These are phyloP conservation scores for Thinopyrum elongatum DNA, from an alignment of 176 grass and related monocot species.

Conservation along the genomic window DNA sequence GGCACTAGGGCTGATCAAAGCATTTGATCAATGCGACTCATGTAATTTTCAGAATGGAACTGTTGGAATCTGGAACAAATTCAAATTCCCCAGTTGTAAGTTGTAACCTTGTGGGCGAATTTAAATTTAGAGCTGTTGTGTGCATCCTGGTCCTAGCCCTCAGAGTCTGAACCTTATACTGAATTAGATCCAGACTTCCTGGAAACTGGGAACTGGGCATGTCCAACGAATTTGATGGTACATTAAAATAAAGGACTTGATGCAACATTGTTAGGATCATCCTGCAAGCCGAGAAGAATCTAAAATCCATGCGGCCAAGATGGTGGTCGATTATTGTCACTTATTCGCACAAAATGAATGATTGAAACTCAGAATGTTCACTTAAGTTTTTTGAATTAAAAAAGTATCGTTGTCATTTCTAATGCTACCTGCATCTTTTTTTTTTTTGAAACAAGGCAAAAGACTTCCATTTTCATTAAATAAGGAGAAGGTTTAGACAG, in stretches of 20 bases:
- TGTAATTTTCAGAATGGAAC: slow-evolving; percentile 21
- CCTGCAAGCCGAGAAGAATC: too few relatives aligned
- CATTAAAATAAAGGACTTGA: neutral
- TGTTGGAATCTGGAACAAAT: slow-evolving; percentile 17
- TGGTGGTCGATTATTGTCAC: too few relatives aligned
- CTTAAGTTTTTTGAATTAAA: too few relatives aligned
- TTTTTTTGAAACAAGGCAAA: too few relatives aligned
- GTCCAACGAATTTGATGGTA: neutral
- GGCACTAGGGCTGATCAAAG: slow-evolving; percentile 33
- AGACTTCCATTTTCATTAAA: too few relatives aligned
- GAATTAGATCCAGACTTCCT: neutral
- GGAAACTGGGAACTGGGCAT: neutral
- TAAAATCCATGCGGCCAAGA: too few relatives aligned
- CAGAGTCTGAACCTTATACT: neutral
- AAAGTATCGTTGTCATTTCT: too few relatives aligned
- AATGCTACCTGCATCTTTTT: too few relatives aligned
- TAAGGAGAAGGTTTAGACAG: too few relatives aligned
- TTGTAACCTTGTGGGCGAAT: slow-evolving; percentile 3
- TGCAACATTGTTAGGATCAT: neutral
- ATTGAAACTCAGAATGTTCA: too few relatives aligned
- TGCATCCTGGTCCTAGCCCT: neutral
- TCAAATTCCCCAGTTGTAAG: slow-evolving; percentile 16
- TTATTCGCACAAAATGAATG: too few relatives aligned
- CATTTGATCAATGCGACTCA: slow-evolving; percentile 20
- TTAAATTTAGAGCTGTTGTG: neutral